Evolutionary conservation across 78 protist genomes (phyloP), one percentile per base, ranked within the genome.

Genomic region (Neovahlkampfia damariscottae): DNA sequence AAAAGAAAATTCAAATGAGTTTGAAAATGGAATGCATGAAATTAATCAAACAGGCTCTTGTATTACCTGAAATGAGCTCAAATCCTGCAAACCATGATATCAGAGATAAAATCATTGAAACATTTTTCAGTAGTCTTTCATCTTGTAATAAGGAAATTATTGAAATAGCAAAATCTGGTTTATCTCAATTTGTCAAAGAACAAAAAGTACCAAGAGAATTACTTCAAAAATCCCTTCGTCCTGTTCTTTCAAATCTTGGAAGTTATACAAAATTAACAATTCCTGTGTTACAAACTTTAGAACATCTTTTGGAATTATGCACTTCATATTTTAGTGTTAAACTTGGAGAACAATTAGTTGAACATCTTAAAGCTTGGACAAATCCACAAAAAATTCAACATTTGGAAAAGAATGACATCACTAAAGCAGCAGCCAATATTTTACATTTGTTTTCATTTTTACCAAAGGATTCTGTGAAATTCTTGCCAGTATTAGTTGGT

Each of bases 331-430:
- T 93, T 88, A 91, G 90, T 62, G 90, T 77, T 8, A 88, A 83
- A 30, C 84, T 93, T 1, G 96, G 94, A n/a, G 93, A 86, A 8
- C 74, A 89, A 68, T 78, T 93, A 5, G 87, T 89, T 41, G 94
- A 93, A 38, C 90, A 93, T 41, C 78, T 93, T 37, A 72, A 76
- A 39, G 62, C 78, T 38, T 93, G 80, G 79, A 83, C 80, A 2
- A 94, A 90, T 6, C 75, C 84, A 29, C 82, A 83, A 35, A 76
- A 40, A 36, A n/a, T 82, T 8, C 8, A 32, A 1, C 32, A n/a
- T 19, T n/a, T 7, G 2, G 74, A 38, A 39, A 80, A 73, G 28
- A 29, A 77, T 8, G 88, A 81, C 40, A 78, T 82, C 28, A 19
- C 37, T 36, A 83, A 91, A 40, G 69, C 87, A 66, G 89, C 85